Conservation (phyloP, 164 flowering plant species). For the Macadamia tetraphylla region DNA sequence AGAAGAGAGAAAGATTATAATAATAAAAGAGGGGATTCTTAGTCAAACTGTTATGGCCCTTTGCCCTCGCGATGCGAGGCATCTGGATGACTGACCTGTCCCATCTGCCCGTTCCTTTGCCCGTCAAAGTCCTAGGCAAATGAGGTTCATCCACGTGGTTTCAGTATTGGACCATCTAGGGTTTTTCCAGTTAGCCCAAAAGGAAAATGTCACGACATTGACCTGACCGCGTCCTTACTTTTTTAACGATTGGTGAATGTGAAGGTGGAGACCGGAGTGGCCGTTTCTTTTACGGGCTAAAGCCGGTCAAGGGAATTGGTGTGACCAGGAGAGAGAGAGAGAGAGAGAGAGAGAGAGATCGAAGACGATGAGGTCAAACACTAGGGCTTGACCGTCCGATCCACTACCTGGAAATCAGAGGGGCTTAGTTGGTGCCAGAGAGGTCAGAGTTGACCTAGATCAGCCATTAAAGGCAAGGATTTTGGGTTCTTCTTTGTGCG, state of each 20-base stretch:
- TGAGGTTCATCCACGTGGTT: slow-evolving; percentile 3
- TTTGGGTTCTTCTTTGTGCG: too few relatives aligned
- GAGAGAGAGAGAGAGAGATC: too few relatives aligned
- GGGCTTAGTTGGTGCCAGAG: too few relatives aligned
- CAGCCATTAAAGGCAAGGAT: too few relatives aligned
- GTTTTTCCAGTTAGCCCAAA: not conserved
- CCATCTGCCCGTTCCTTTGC: slow-evolving; percentile 6
- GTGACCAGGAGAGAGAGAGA: too few relatives aligned
- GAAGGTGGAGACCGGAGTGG: not conserved
- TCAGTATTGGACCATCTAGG: not conserved
- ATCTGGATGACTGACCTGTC: slow-evolving; percentile 17
- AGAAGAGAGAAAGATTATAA: slow-evolving; percentile 2
- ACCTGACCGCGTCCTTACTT: not conserved
- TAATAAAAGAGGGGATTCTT: slow-evolving; percentile 1
- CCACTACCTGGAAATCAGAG: too few relatives aligned
- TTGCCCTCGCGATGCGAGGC: slow-evolving; percentile 12
- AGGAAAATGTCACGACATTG: not conserved
- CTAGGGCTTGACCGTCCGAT: too few relatives aligned
- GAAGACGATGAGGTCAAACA: too few relatives aligned
- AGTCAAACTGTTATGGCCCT: slow-evolving; percentile 18
- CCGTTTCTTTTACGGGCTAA: not conserved
- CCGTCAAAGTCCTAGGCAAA: slow-evolving; percentile 9
- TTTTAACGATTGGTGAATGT: too few relatives aligned
- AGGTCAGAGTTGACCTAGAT: too few relatives aligned
- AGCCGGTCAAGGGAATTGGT: too few relatives aligned